Base-by-base conservation (phyloP, 2,329 filamentous ascomycete species). In the Diaporthe sp. region DNA sequence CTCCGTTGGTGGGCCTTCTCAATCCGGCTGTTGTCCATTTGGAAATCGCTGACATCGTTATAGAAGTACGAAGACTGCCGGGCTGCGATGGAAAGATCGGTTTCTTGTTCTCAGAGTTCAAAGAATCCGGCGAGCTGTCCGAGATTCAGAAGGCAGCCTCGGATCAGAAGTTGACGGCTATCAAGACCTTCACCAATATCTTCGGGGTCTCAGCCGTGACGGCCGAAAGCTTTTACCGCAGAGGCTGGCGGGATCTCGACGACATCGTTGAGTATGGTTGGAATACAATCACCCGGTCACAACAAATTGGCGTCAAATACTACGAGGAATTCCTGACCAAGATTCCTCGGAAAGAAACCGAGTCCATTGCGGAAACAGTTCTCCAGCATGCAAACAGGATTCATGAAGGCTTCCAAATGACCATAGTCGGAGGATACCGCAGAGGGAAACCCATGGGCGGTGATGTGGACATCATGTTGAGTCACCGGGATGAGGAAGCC, bases 271-370 rank as follows among this genome's bases (percentile, higher is more conserved):
- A 97, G 79, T 89, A 92, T 79, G 95, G 94, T 15, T 98, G 96
- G 96, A 82, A 86, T 28, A 87, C 83, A 0, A 86, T 98, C 1
- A 93, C 89, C 0, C 91, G 95, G 17, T 93, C 95, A 1, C 96
- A 98, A 82, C 95, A 98, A 81, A 97, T 98, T 72, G 96, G 97
- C 0, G 87, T 98, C 58, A 98, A 98, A 81, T 98, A 92, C 83
- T 98, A 97, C 81, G 93, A 97, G 45, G 96, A 98, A 77, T 94
- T 99, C 72, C 85, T 90, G 60, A 83, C 88, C 22, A 91, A 89
- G 19, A 94, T 98, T 6, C 89, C 94, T 0, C 90, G 95, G 1
- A 74, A 80, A 0, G 95, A 98, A 82, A 93, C 95, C 0, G 92
- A 95, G 78, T 80, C 81, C 0, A 97, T 98, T 71, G 90, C 89